These are phyloP conservation scores for Ceratocystis cacaofunesta DNA, from an alignment of 2,329 filamentous ascomycete genomes.

Conservation along the genomic window DNA sequence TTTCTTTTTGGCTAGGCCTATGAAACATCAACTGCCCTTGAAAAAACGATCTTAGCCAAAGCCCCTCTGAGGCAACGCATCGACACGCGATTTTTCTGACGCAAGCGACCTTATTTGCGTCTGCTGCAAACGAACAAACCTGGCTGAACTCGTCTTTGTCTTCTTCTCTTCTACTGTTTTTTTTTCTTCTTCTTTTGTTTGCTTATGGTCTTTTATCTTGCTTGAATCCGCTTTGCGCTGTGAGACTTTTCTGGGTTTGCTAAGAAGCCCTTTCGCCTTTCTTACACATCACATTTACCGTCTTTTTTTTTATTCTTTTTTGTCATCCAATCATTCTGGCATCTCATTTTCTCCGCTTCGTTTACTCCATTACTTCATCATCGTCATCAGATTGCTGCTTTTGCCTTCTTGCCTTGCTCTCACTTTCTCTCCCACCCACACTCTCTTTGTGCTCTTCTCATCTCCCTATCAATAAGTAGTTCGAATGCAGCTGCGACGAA, in stretches of 20 bases:
- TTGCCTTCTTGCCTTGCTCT: not conserved
- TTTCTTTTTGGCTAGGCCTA: not conserved
- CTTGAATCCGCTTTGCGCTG: not conserved
- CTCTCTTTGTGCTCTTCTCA: not conserved
- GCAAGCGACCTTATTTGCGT: conserved; percentile 3
- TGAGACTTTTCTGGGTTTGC: not conserved
- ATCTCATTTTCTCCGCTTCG: not conserved
- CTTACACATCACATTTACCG: not conserved
- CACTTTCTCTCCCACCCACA: no score
- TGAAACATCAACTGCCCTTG: conserved; percentile 2
- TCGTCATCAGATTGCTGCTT: not conserved
- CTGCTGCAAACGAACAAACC: not conserved
- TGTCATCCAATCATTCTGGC: not conserved
- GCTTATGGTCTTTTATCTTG: not conserved
- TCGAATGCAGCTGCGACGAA: conserved; percentile 7
- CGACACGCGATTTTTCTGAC: conserved; percentile 3
- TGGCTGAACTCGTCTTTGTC: not conserved
- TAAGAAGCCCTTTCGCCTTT: not conserved
- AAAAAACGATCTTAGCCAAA: not conserved
- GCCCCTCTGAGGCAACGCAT: not conserved
- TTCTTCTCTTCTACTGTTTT: not conserved
- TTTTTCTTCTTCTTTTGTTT: not conserved
- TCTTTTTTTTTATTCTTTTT: conserved; percentile 5
- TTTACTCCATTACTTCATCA: not conserved
- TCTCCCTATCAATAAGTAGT: not conserved